Conservation (phyloP, 2,329 filamentous ascomycete genomes). For the Alternaria sp. region DNA sequence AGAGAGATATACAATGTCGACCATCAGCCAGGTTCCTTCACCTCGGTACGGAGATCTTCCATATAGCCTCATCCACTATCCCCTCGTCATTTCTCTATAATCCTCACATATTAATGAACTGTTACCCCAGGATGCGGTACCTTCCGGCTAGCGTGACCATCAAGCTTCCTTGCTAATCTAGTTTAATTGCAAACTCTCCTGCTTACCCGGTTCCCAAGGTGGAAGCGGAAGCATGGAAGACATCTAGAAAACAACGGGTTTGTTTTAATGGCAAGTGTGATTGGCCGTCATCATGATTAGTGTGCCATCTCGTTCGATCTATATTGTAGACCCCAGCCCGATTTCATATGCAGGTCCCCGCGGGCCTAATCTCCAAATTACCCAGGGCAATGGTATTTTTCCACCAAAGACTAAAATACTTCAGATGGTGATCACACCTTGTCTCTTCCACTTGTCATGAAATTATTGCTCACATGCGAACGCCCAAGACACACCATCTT, state of each 20-base stretch:
- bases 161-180: constrained; percentile 17
- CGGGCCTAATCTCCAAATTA: constrained; percentile 43
- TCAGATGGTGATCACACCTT: neutral
- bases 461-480: neutral
- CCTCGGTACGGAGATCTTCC: constrained; percentile 5
- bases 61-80: constrained; percentile 8
- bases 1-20: constrained; percentile 6
- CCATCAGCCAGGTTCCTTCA: neutral
- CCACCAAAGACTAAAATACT: constrained; percentile 9
- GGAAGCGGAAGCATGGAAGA: constrained; percentile 5
- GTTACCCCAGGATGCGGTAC: constrained; percentile 2
- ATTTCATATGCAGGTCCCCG: constrained; percentile 40
- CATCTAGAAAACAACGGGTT: constrained; percentile 14
- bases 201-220: constrained; percentile 17
- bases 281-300: constrained; percentile 15
- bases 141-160: constrained; percentile 7
- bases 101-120: constrained; percentile 13
- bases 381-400: constrained; percentile 14
- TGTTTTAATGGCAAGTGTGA: neutral
- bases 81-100: neutral
- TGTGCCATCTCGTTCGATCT: constrained; percentile 3
- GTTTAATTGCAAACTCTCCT: constrained; percentile 13
- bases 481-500: neutral
- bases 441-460: neutral
- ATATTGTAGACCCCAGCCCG: constrained; percentile 28